Conservation (phyloP, 768 basidiomycete species). For the Cytidiella melzeri region DNA sequence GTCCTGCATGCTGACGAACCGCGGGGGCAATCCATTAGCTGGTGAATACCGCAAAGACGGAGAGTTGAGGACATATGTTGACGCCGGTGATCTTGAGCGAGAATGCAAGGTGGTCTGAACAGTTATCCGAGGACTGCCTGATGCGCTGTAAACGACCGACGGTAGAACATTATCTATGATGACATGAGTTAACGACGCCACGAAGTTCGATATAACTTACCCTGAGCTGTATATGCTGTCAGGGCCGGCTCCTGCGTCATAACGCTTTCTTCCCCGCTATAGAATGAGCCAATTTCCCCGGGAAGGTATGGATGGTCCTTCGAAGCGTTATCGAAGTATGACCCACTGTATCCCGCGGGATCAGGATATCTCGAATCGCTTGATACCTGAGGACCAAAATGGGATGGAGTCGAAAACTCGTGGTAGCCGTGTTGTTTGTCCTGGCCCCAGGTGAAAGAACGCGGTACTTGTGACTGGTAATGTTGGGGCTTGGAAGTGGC, state of each 20-base stretch:
- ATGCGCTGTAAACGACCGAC: conserved; percentile 9
- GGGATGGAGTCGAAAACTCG: neutral
- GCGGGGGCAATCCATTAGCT: neutral
- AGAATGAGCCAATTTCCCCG: neutral
- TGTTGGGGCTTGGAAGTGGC: neutral
- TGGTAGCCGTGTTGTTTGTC: neutral
- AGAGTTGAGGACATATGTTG: neutral
- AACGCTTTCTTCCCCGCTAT: neutral
- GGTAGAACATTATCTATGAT: conserved; percentile 2
- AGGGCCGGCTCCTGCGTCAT: conserved; percentile 4
- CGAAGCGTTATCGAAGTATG: neutral
- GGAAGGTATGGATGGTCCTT: neutral
- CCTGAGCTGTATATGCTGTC: conserved; percentile 2
- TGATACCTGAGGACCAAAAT: neutral
- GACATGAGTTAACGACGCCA: neutral
- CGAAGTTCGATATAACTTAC: neutral
- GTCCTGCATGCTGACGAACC: conserved; percentile 9
- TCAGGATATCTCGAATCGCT: neutral
- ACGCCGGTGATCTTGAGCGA: conserved; percentile 1
- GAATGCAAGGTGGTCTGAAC: neutral
- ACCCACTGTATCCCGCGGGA: neutral
- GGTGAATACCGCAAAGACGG: conserved; percentile 7
- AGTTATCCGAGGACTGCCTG: conserved; percentile 5
- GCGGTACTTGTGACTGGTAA: neutral
- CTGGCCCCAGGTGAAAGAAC: neutral